phyloP scores from a whole-genome alignment of 2,329 filamentous ascomycete species.

The Aspergillus tubingensis region DNA sequence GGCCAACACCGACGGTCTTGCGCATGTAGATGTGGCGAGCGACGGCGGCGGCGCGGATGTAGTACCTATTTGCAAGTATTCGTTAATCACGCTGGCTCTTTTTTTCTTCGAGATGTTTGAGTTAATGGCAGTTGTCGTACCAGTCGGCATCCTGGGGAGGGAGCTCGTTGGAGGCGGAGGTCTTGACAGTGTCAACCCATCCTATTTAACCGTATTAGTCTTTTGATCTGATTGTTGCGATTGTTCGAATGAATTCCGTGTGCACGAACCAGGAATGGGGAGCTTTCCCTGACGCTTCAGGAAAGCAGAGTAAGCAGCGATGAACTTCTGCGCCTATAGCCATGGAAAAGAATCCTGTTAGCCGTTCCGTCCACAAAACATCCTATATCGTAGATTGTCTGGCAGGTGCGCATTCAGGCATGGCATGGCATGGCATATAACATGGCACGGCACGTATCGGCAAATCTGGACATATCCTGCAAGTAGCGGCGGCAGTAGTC shows the following conservation, averaged over 20 bases:
- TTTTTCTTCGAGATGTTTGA: background rate
- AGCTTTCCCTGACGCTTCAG: conserved; percentile 72
- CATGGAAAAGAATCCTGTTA: conserved; percentile 17
- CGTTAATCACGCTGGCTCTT: conserved; percentile 1
- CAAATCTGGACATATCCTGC: background rate
- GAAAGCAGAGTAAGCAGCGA: conserved; percentile 67
- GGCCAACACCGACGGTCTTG: conserved; percentile 98
- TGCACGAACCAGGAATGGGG: conserved; percentile 65
- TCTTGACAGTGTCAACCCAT: conserved; percentile 99
- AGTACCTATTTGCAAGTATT: conserved; percentile 54
- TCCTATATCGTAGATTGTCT: background rate
- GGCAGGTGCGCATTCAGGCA: background rate
- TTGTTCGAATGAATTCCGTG: background rate
- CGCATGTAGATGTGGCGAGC: conserved; percentile 98
- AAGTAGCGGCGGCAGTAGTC: no score
- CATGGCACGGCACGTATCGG: conserved; percentile 1
- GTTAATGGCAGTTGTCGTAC: conserved; percentile 60
- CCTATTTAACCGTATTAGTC: conserved; percentile 52
- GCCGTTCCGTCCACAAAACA: conserved; percentile 14
- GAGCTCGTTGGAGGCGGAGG: conserved; percentile 92
- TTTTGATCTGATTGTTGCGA: background rate
- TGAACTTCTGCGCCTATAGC: conserved; percentile 66
- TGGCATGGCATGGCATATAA: background rate
- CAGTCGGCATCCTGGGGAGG: conserved; percentile 98
- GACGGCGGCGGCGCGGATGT: conserved; percentile 86